Base-by-base conservation (phyloP, 1,139 yeast species). In the Geotrichum siamense region DNA sequence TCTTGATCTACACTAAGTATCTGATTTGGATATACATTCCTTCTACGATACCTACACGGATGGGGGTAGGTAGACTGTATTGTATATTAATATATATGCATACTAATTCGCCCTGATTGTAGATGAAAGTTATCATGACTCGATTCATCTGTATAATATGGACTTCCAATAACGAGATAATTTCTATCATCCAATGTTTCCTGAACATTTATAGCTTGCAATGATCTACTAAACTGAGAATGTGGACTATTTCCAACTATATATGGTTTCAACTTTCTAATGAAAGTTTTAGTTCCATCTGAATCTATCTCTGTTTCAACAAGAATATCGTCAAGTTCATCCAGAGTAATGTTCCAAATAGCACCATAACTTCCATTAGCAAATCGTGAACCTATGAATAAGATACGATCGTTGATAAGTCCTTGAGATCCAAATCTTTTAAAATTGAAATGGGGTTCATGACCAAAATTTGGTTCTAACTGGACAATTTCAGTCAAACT, bases 91-190 rank as follows among this genome's bases (percentile, higher is more conserved):
- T 49, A 49, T 31, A 45, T 48, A 41, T 51, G 54, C 21, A 53
- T 49, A n/a, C 55, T 55, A 13, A 49, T 54, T 3, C 46, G 53
- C 13, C 55, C 59, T 29, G 39, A 41, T 53, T 59, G 41, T 45
- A 53, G 34, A 55, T 12, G 26, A 4, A 21, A 16, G 4, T 9
- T n/a, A 15, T 33, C 27, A 10, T 33, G 22, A 22, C 21, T 26
- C 5, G 16, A 20, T 20, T 33, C 37, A 17, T 33, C 27, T 21
- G n/a, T 56, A 50, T 57, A 70, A 32, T 63, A 61, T 1, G 80
- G 78, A 59, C 70, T 65, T 1, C 79, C 77, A 4, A 72, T 61
- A 5, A 69, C 59, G 22, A 75, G 54, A 21, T 50, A 39, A 8
- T 51, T 60, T 1, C 16, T 10, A 20, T 6, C 31, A 3, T 17